A percentile compares a stretch with the other conserved stretches of the same genome.
These are phyloP conservation scores for Goffeauzyma gilvescens DNA, from an alignment of 768 basidiomycete genomes.

Conservation along the genomic window DNA sequence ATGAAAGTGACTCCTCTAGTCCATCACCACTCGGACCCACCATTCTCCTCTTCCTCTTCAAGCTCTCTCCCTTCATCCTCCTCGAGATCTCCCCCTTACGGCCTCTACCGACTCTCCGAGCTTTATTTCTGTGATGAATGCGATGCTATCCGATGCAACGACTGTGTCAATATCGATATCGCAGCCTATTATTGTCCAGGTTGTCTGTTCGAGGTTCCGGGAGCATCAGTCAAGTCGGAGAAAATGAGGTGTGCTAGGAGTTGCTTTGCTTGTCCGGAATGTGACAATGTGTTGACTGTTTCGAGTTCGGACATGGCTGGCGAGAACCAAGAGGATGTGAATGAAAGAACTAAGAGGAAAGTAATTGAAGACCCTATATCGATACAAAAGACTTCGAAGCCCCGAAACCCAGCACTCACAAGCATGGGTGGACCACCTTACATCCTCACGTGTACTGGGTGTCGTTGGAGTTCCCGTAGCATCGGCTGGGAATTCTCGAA, in stretches of 20 bases:
- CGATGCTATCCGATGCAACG: slow-evolving; percentile 80
- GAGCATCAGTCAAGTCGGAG: slow-evolving; percentile 92
- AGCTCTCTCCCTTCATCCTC: no score
- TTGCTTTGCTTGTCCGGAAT: slow-evolving; percentile 90
- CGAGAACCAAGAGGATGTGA: no score
- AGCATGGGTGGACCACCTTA: slow-evolving; percentile 66
- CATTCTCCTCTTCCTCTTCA: no score
- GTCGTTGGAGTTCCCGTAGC: slow-evolving; percentile 84
- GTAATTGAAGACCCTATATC: no score
- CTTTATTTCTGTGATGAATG: slow-evolving; percentile 99
- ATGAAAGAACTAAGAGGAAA: no score
- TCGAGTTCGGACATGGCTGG: no score
- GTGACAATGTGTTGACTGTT: slow-evolving; percentile 77
- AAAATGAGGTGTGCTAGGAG: slow-evolving; percentile 98
- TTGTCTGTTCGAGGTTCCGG: slow-evolving; percentile 94
- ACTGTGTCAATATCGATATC: slow-evolving; percentile 80
- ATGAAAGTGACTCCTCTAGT: no score
- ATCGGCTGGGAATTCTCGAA: slow-evolving; percentile 89
- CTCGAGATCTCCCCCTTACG: slow-evolving; percentile 59
- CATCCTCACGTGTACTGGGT: slow-evolving; percentile 75
- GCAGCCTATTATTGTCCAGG: slow-evolving; percentile 96
- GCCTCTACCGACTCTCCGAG: slow-evolving; percentile 62
- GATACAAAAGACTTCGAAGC: slow-evolving; percentile 38
- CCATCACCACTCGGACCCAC: no score
- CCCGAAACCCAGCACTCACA: slow-evolving; percentile 27